These are phyloP conservation scores for Paramecium caudatum DNA, from an alignment of 73 alveolate genomes.

Conservation along the genomic window DNA sequence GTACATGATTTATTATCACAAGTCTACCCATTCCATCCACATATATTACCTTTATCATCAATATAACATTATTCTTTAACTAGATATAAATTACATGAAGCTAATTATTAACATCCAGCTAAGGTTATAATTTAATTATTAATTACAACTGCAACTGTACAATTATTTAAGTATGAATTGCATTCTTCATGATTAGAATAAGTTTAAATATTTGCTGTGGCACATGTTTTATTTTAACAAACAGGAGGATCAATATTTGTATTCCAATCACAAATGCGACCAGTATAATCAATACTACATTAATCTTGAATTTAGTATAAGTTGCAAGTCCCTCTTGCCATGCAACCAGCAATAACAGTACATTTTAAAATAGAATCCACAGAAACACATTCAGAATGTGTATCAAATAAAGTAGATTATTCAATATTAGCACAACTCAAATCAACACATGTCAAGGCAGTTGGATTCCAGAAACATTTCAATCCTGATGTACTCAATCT, in stretches of 20 bases:
- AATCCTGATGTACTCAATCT: background rate
- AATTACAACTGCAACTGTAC: no score
- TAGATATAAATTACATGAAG: no score
- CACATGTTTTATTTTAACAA: background rate
- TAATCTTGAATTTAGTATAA: background rate
- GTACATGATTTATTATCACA: constrained; percentile 25
- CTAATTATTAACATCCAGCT: background rate
- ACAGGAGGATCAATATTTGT: background rate
- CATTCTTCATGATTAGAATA: background rate
- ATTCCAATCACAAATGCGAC: background rate
- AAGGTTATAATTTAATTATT: no score
- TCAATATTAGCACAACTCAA: background rate
- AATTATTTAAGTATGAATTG: background rate
- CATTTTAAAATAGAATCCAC: background rate
- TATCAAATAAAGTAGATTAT: background rate
- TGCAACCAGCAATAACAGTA: constrained; percentile 42
- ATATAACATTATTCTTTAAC: no score
- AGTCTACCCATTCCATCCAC: background rate
- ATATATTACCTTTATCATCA: background rate
- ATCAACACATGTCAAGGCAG: background rate
- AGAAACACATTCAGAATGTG: background rate
- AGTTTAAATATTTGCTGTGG: background rate
- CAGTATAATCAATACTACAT: background rate
- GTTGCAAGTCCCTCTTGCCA: background rate
- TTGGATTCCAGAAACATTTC: constrained; percentile 16